Conservation (phyloP, 352 stramenopile genomes). For the Pythium sp. region DNA sequence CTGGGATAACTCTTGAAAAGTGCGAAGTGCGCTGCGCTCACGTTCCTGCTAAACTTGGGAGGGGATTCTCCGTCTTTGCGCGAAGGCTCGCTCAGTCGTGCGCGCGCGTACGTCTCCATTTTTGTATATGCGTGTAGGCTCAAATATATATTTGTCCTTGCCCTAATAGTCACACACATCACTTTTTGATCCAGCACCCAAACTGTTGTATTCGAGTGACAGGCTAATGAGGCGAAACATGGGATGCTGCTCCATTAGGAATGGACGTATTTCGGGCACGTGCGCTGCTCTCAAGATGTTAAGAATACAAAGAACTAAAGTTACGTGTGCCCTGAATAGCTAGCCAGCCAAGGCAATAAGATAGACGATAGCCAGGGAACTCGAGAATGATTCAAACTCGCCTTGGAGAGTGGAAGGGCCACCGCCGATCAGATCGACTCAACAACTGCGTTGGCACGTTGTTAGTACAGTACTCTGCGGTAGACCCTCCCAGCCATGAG, state of each 20-base stretch:
- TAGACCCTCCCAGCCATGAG: no score
- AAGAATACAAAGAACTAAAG: neutral
- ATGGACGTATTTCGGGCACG: neutral
- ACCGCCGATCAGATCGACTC: no score
- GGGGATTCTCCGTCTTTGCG: neutral
- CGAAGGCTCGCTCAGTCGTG: neutral
- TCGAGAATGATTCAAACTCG: no score
- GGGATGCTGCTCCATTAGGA: neutral
- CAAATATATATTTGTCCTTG: neutral
- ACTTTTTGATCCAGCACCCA: no score
- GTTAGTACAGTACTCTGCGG: no score
- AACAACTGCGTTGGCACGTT: no score
- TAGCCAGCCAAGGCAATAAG: no score
- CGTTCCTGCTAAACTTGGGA: constrained; percentile 11
- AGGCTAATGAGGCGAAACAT: neutral
- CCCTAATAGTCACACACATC: neutral
- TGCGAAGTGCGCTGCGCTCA: constrained; percentile 7
- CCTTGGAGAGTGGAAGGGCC: no score
- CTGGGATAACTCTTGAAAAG: constrained; percentile 12
- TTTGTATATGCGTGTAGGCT: neutral
- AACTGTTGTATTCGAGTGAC: neutral
- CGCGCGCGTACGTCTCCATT: neutral
- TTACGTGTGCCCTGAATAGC: no score
- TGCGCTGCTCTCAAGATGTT: neutral
- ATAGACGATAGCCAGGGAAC: no score